Evolutionary conservation across 495 filamentous ascomycete genomes (phyloP), one percentile per base, ranked within the genome.

Genomic region (Trichoderma reesei): DNA sequence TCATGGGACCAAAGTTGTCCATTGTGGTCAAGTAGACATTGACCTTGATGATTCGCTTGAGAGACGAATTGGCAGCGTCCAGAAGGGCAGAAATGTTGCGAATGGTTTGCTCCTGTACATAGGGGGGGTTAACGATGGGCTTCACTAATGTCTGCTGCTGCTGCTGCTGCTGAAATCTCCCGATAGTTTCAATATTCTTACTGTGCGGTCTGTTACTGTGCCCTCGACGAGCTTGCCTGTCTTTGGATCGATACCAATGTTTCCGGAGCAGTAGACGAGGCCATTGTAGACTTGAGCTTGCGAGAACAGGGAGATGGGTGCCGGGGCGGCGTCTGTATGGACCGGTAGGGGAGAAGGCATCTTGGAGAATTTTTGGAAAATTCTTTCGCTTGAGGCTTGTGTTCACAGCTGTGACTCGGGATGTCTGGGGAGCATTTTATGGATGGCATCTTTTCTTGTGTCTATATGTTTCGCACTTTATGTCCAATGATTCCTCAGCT

Each of bases 1-100:
- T 89, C 82, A 89, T 84, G 26, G 82, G 79, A 2, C 78, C 81
- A 68, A 88, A 89, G 68, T 89, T 79, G 61, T 81, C 78, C 85
- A 90, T 89, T 63, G 80, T 77, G 3, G 82, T 84, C 33, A 90
- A 65, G 69, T 87, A 90, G 38, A 89, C 78, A 67, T 86, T 87
- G 64, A 86, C 80, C 72, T 89, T 87, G 68, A 89, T 79, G 1
- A 85, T 82, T 65, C 87, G 85, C 33, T 78, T 73, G 61, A 88
- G 72, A 48, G 75, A 76, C 61, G 80, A 83, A 1, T 85, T 85
- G 3, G 84, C 83, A 26, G 79, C 84, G 48, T 82, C 77, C 64
- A 89, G 85, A 34, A 89, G 76, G 48, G 78, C 77, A 6, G 79
- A 77, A 14, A 90, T 75, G 72, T 88, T 90, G 65, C 79, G 36